Evolutionary conservation across 148 eudicot species (phyloP).

Genomic region (Amaranthus hypochondriacus): DNA sequence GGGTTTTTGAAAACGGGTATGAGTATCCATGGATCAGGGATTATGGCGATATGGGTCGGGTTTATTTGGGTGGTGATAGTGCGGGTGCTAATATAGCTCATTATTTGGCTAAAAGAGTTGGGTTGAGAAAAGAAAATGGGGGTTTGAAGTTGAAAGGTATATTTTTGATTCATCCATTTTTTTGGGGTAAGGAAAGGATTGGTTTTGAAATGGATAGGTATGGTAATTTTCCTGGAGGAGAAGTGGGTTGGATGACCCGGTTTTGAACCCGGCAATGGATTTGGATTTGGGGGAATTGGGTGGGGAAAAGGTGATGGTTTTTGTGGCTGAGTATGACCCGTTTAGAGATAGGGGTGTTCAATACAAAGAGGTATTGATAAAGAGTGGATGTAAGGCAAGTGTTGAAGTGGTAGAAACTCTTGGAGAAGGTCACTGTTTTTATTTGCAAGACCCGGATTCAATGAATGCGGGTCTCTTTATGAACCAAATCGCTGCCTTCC

Average conservation of each 20-base stretch:
- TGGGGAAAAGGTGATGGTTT: slow-evolving; percentile 32
- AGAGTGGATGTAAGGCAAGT: slow-evolving; percentile 37
- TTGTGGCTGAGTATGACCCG: slow-evolving; percentile 37
- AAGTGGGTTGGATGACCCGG: slow-evolving; percentile 29
- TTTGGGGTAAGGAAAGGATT: slow-evolving; percentile 25
- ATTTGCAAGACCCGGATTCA: slow-evolving; percentile 25
- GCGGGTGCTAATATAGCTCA: slow-evolving; percentile 50
- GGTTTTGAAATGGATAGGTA: slow-evolving; percentile 15
- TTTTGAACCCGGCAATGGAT: slow-evolving; percentile 34
- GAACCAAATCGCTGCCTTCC: slow-evolving; percentile 25
- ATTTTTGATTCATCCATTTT: slow-evolving; percentile 22
- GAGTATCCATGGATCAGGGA: slow-evolving; percentile 39
- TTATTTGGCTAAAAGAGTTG: slow-evolving; percentile 20
- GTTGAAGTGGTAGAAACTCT: slow-evolving; percentile 34
- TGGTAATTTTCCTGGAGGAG: background rate
- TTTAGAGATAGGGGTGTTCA: slow-evolving; percentile 30
- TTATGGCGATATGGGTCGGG: slow-evolving; percentile 22
- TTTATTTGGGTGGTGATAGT: slow-evolving; percentile 56
- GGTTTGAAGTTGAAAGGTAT: slow-evolving; percentile 19
- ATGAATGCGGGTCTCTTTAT: slow-evolving; percentile 22
- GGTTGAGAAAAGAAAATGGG: background rate
- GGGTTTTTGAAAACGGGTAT: slow-evolving; percentile 15
- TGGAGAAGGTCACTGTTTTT: slow-evolving; percentile 40
- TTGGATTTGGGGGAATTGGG: slow-evolving; percentile 19
- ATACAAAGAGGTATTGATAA: slow-evolving; percentile 27